Percentiles rank a stretch among this genome's conserved stretches.
Evolutionary conservation across 192 early-diverging fungal genomes (phyloP).

Genomic region (Linnemannia elongata): DNA sequence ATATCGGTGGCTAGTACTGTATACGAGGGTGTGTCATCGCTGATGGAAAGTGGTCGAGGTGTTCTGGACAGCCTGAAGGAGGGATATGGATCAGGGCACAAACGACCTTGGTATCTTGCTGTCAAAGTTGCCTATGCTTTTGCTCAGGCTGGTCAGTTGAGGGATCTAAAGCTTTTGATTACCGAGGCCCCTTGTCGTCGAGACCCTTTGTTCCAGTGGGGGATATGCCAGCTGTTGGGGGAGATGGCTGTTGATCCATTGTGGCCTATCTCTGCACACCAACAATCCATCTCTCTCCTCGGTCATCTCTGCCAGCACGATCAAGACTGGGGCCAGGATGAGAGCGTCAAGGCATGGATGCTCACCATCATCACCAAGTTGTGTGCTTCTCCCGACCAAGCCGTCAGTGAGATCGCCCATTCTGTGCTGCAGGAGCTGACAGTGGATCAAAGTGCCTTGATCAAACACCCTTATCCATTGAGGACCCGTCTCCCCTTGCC

Average conservation of each 20-base stretch:
- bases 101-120: constrained; percentile 16
- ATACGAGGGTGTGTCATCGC: neutral
- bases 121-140: neutral
- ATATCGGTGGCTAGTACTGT: neutral
- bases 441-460: no score
- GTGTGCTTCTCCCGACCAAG: no score
- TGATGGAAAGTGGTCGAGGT: constrained; percentile 8
- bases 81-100: neutral
- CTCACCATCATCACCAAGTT: no score
- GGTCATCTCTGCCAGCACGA: no score
- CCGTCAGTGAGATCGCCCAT: no score
- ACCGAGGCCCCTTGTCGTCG: constrained; percentile 7
- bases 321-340: no score
- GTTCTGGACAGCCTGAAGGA: constrained; percentile 13
- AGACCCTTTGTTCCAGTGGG: constrained; percentile 14
- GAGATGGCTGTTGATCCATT: neutral
- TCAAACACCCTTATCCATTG: no score
- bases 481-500: no score
- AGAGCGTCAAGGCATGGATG: no score
- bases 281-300: no score
- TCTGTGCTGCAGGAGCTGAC: no score
- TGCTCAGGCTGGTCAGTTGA: constrained; percentile 6
- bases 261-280: no score
- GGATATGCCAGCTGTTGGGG: neutral
- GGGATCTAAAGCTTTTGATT: neutral